Conservation (phyloP, 2,329 filamentous ascomycete genomes). For the Chrysoporthe austroafricana region DNA sequence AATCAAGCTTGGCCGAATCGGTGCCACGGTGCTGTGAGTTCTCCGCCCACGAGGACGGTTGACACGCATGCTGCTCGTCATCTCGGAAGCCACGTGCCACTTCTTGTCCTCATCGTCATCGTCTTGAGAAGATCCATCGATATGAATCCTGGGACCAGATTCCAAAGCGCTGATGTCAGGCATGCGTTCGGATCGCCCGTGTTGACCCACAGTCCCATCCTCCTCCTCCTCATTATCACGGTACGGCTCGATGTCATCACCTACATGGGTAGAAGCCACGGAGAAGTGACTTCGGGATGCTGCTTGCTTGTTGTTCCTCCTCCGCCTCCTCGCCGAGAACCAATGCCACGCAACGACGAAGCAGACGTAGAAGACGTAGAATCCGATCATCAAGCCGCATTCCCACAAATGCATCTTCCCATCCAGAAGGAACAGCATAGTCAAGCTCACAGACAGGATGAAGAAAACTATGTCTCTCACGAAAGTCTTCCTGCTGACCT, state of each 20-base stretch:
- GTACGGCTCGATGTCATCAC: conserved; percentile 67
- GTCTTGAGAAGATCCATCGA: conserved; percentile 40
- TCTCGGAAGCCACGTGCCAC: conserved; percentile 74
- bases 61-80: conserved; percentile 92
- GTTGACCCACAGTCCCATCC: conserved; percentile 44
- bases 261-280: conserved; percentile 53
- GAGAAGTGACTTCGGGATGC: conserved; percentile 77
- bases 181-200: conserved; percentile 31
- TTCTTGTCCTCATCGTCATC: conserved; percentile 57
- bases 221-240: conserved; percentile 65
- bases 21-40: conserved; percentile 75
- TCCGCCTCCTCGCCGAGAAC: conserved; percentile 68
- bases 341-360: conserved; percentile 94
- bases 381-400: conserved; percentile 84
- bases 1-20: conserved; percentile 90
- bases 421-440: conserved; percentile 84
- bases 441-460: conserved; percentile 82
- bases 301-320: conserved; percentile 66
- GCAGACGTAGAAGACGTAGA: conserved; percentile 87
- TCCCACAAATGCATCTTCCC: conserved; percentile 87
- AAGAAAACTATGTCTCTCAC: conserved; percentile 93
- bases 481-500: conserved; percentile 86
- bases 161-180: conserved; percentile 33
- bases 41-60: conserved; percentile 67
- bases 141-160: conserved; percentile 47